These are phyloP conservation scores for Ampelomyces quisqualis DNA, from an alignment of 2,329 filamentous ascomycete genomes.

Conservation along the genomic window DNA sequence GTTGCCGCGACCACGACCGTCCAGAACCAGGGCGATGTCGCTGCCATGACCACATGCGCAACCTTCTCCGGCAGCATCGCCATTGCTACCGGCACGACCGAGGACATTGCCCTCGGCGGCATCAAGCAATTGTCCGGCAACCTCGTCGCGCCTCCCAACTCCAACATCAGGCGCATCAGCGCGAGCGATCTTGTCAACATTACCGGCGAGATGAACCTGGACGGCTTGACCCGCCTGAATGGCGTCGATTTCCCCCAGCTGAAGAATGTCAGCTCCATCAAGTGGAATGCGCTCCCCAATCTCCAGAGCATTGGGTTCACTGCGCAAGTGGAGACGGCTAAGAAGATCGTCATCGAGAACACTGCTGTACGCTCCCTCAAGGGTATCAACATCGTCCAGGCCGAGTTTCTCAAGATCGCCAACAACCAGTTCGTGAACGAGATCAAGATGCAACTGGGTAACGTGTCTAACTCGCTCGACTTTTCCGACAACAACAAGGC, in stretches of 20 bases:
- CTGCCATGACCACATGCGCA: conserved; percentile 62
- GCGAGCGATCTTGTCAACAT: conserved; percentile 65
- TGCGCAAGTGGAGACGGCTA: conserved; percentile 66
- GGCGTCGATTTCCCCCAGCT: conserved; percentile 68
- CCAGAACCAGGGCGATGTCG: conserved; percentile 61
- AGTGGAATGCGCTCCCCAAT: conserved; percentile 69
- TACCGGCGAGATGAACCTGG: conserved; percentile 67
- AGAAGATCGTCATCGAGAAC: conserved; percentile 74
- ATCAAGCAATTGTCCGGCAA: conserved; percentile 60
- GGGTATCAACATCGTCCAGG: conserved; percentile 76
- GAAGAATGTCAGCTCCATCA: conserved; percentile 64
- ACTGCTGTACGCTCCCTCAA: conserved; percentile 77
- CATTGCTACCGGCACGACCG: conserved; percentile 59
- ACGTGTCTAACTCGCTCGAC: conserved; percentile 68
- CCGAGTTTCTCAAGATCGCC: conserved; percentile 70
- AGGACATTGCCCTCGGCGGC: conserved; percentile 63
- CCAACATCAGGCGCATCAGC: conserved; percentile 64
- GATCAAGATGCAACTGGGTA: conserved; percentile 75
- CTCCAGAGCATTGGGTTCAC: conserved; percentile 62
- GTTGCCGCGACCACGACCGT: conserved; percentile 57
- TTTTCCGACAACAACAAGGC: conserved; percentile 78
- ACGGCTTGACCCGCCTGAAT: conserved; percentile 67
- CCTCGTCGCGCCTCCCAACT: conserved; percentile 55
- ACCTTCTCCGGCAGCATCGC: conserved; percentile 69
- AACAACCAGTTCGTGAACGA: conserved; percentile 81